Evolutionary conservation across 2,329 filamentous ascomycete genomes (phyloP).

Genomic region (Emergomyces orientalis): DNA sequence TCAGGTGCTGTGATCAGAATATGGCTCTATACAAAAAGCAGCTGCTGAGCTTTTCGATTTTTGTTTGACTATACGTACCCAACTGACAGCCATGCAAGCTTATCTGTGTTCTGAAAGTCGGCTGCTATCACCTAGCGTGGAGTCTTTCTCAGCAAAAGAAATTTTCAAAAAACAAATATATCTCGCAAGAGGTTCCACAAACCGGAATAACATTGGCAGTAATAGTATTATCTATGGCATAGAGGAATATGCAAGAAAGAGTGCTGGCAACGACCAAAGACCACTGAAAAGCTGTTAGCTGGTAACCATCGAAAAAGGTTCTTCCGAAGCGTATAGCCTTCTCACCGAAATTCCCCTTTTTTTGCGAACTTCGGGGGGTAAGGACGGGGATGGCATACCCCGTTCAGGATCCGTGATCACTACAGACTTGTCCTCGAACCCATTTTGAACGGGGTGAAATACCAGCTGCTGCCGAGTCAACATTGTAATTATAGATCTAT

Average conservation of each 20-base stretch:
- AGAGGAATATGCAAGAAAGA: not conserved
- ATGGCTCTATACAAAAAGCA: not conserved
- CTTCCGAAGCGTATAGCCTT: not conserved
- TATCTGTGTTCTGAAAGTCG: not conserved
- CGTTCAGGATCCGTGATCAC: not conserved
- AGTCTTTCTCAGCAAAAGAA: too few relatives aligned
- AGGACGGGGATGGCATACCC: not conserved
- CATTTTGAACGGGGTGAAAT: not conserved
- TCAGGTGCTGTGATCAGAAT: not conserved
- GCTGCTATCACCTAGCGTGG: not conserved
- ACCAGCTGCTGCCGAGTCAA: not conserved
- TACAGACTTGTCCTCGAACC: not conserved
- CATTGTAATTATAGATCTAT: not conserved
- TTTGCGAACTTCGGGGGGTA: not conserved
- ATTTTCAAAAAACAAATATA: too few relatives aligned
- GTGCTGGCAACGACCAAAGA: not conserved
- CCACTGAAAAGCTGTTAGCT: not conserved
- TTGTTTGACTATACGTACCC: not conserved
- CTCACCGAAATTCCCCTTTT: not conserved
- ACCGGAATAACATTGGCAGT: conserved; percentile 3
- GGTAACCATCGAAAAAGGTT: too few relatives aligned
- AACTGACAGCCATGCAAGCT: not conserved
- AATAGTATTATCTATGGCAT: conserved; percentile 1
- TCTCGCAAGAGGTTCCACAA: not conserved
- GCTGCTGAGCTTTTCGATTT: not conserved